Evolutionary conservation across 2,329 filamentous ascomycete genomes (phyloP).

Genomic region (Simplicillium aogashimaense): DNA sequence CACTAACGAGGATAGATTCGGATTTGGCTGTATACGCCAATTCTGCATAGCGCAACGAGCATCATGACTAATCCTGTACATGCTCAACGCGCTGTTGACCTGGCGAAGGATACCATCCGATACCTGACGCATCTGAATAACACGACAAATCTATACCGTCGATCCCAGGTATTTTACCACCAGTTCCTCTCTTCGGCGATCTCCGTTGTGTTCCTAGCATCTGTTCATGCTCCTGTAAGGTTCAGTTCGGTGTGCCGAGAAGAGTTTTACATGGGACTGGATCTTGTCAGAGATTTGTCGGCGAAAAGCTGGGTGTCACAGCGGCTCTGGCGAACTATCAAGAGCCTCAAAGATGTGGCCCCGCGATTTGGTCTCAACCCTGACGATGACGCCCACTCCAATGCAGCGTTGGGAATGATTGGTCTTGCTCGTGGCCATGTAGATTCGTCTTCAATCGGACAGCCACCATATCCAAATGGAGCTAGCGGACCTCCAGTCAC

Average conservation of each 20-base stretch:
- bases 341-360: conserved; percentile 61
- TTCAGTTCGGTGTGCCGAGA: conserved; percentile 60
- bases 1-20: conserved; percentile 43
- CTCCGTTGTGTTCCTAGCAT: conserved; percentile 66
- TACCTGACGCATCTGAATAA: conserved; percentile 63
- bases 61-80: conserved; percentile 68
- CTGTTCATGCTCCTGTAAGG: conserved; percentile 62
- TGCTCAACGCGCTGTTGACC: conserved; percentile 63
- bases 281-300: conserved; percentile 63
- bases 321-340: conserved; percentile 63
- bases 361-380: conserved; percentile 53
- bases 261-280: conserved; percentile 71
- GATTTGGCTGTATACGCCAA: conserved; percentile 78
- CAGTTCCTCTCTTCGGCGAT: conserved; percentile 70
- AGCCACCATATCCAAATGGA: conserved; percentile 10
- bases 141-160: conserved; percentile 61
- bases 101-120: conserved; percentile 68
- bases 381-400: conserved; percentile 39
- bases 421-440: conserved; percentile 35
- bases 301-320: conserved; percentile 63
- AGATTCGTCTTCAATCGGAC: conserved; percentile 12
- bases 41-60: conserved; percentile 73
- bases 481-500: not conserved
- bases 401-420: conserved; percentile 44
- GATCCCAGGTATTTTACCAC: conserved; percentile 68